Evolutionary conservation across 768 basidiomycete species (phyloP), one percentile per base, ranked within the genome.

Genomic region (Chalciporus sphaerocephalus): DNA sequence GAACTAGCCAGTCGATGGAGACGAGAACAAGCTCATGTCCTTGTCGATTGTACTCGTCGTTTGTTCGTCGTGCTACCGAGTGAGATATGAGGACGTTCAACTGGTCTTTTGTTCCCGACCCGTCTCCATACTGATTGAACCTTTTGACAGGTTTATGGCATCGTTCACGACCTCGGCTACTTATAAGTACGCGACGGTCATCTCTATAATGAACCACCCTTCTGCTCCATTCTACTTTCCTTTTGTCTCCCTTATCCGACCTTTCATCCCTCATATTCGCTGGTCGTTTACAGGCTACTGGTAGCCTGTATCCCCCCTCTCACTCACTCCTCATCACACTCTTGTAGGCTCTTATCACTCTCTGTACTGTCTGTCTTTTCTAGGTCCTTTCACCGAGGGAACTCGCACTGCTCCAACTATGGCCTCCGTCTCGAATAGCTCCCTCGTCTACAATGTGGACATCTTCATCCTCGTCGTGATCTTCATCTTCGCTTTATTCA

Each of bases 391-490:
- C 30, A n/a, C 30, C 13, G 15, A 15, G 30, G 15, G 15, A n/a
- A n/a, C n/a, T 32, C 30, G 13, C 15, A 4, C 30, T 28, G 6
- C 27, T 12, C 27, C 11, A 8, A 28, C 27, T 10, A 28, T 28
- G 27, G 7, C 27, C 30, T 5, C 30, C 42, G 38, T 46, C 20
- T 22, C 51, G 11, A 13, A 57, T 13, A 11, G 30, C 21, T 25
- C 46, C 22, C 40, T 72, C 6, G 59, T 70, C n/a, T 61, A 55
- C 52, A 67, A 72, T 44, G 51, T 77, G 38, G 66, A 75, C 64
- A 57, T 81, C 34, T 65, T 78, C 54, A 57, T 82, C 39, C 42
- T 77, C 45, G 62, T 68, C 18, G 38, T 74, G 38, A 59, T 75
- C 30, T 66, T 61, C 0, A 32, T 71, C 22, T 63, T 76, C 34